Evolutionary conservation across 2,329 filamentous ascomycete genomes (phyloP).

Genomic region (Penicillium decumbens): DNA sequence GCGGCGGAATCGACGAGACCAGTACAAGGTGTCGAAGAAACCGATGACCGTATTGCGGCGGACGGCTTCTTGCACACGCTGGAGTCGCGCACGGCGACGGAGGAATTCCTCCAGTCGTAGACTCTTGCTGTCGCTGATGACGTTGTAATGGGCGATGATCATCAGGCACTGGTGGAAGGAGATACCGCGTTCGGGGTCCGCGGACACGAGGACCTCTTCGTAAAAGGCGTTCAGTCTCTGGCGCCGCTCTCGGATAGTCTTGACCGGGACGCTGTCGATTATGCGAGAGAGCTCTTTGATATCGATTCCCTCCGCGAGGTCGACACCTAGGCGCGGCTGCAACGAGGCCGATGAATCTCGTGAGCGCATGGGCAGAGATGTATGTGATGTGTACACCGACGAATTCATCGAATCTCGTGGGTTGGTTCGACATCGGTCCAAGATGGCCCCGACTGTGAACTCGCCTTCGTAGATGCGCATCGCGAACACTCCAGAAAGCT

Average conservation of each 20-base stretch:
- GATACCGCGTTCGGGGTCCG: constrained; percentile 83
- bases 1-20: constrained; percentile 75
- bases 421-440: constrained; percentile 73
- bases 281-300: constrained; percentile 69
- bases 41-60: constrained; percentile 83
- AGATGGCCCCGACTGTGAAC: constrained; percentile 77
- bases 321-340: constrained; percentile 2
- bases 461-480: constrained; percentile 95
- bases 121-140: constrained; percentile 97
- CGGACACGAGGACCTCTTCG: constrained; percentile 90
- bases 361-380: constrained; percentile 19
- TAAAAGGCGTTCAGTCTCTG: constrained; percentile 89
- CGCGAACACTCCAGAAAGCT: constrained; percentile 91
- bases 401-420: constrained; percentile 42
- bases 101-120: constrained; percentile 91
- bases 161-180: constrained; percentile 88
- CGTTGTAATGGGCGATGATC: constrained; percentile 96
- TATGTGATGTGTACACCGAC: constrained; percentile 5
- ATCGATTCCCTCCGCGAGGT: constrained; percentile 57
- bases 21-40: constrained; percentile 92
- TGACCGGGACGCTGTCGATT: constrained; percentile 67
- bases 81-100: constrained; percentile 79
- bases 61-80: constrained; percentile 92
- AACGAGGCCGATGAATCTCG: constrained; percentile 14
- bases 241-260: constrained; percentile 68